Conservation (phyloP, 176 grass and related monocot species). For the bread wheat (Triticum aestivum) region DNA sequence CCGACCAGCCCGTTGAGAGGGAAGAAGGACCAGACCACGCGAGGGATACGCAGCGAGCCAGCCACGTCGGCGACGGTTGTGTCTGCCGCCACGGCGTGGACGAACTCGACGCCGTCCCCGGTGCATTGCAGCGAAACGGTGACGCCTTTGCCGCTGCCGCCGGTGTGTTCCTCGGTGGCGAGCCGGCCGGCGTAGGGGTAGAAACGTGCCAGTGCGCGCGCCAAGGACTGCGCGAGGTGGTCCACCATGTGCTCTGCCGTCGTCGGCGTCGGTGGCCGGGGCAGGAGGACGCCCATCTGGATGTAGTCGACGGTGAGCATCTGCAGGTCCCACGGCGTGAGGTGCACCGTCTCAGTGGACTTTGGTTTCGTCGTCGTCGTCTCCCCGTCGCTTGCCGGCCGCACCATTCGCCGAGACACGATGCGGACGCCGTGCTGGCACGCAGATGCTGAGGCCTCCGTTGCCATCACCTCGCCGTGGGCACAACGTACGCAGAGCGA, state of each 20-base stretch:
- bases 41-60: background rate
- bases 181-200: conserved; percentile 45
- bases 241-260: background rate
- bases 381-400: background rate
- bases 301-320: conserved; percentile 6
- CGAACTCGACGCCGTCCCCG: conserved; percentile 30
- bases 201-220: conserved; percentile 31
- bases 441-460: no score
- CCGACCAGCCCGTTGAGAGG: conserved; percentile 8
- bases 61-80: conserved; percentile 31
- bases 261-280: background rate
- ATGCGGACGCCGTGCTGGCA: background rate
- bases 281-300: conserved; percentile 19
- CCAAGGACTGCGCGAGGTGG: conserved; percentile 14
- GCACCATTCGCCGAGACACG: background rate
- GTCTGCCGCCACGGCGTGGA: background rate
- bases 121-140: conserved; percentile 5
- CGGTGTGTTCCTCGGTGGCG: background rate
- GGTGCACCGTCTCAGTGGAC: background rate
- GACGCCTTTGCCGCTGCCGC: background rate
- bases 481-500: no score
- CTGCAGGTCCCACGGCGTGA: background rate
- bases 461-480: no score
- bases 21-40: background rate
- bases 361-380: background rate